Base-by-base conservation (phyloP, 345 rosid species). In the Mallotus nudiflorus region DNA sequence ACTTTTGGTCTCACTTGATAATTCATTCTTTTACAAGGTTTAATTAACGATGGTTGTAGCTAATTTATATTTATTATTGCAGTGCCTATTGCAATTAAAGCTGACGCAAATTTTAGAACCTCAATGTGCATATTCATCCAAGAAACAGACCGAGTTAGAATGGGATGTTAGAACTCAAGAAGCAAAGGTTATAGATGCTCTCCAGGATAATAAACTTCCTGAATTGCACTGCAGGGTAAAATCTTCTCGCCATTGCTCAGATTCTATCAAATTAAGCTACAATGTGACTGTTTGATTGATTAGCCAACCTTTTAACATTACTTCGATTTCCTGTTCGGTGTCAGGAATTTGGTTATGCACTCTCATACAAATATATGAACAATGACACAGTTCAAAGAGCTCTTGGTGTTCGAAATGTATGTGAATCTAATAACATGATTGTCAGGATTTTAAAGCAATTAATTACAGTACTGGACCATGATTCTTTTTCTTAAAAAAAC, bases 81-180 rank as follows among this genome's bases (percentile, higher is more conserved):
- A 78, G 85, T 75, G 85, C 76, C 27, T 75, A 7, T 51, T 57
- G 15, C 79, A 67, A 48, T 1, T 82, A 39, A 49, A 48, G 11
- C 54, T 59, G 40, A 65, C 66, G 22, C 70, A 74, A 14, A 78
- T 82, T 14, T 31, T 82, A 64, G 85, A 82, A 55, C 85, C 85
- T 15, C 27, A 28, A 35, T 78, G 85, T 70, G 46, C 60, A 49
- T 3, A 7, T 19, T 33, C 61, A 3, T 66, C 73, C 5, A 75
- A 73, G 1, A 78, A 76, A 63, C 44, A 65, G 3, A 22, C 6
- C 12, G 57, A 68, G 9, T 31, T 64, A 42, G 31, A 75, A 20
- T 55, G 67, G 73, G 77, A 42, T 65, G 55, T n/a, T 60, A 70
- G 20, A 9, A 9, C 31, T 60, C 44, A 28, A 29, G 61, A 56